Conservation (phyloP, 345 rosid species). For the Dimocarpus longan region DNA sequence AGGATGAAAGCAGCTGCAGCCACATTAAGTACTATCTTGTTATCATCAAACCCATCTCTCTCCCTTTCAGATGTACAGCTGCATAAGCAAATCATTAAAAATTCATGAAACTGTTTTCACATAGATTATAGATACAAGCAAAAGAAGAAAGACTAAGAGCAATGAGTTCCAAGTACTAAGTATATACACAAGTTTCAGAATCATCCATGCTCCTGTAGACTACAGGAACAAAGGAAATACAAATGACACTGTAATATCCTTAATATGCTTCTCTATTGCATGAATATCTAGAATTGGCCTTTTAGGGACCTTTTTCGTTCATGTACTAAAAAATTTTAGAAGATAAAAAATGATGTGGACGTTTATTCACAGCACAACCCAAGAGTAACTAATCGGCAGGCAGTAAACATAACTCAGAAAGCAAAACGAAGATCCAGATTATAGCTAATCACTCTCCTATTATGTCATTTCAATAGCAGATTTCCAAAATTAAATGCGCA, state of each 20-base stretch:
- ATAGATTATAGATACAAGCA: slow-evolving; percentile 12
- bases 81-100: slow-evolving; percentile 28
- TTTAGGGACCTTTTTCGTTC: not conserved
- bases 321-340: not conserved
- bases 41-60: slow-evolving; percentile 47
- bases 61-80: slow-evolving; percentile 52
- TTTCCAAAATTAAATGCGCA: not conserved
- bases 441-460: not conserved
- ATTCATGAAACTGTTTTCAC: slow-evolving; percentile 12
- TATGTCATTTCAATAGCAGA: too few relatives aligned
- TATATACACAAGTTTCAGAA: not conserved
- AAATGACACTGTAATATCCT: not conserved
- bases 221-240: not conserved
- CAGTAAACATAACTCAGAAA: slow-evolving; percentile 9
- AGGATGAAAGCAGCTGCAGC: slow-evolving; percentile 76
- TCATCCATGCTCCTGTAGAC: slow-evolving; percentile 16
- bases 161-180: not conserved
- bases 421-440: slow-evolving; percentile 2
- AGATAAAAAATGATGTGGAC: not conserved
- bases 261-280: not conserved
- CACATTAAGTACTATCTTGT: slow-evolving; percentile 48
- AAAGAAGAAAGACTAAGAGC: slow-evolving; percentile 12
- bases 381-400: not conserved
- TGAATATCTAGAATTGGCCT: not conserved
- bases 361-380: slow-evolving; percentile 8